Percentiles rank a stretch among this genome's conserved stretches.
Evolutionary conservation across 2,329 filamentous ascomycete species (phyloP).

Genomic region (Gremmenia infestans): DNA sequence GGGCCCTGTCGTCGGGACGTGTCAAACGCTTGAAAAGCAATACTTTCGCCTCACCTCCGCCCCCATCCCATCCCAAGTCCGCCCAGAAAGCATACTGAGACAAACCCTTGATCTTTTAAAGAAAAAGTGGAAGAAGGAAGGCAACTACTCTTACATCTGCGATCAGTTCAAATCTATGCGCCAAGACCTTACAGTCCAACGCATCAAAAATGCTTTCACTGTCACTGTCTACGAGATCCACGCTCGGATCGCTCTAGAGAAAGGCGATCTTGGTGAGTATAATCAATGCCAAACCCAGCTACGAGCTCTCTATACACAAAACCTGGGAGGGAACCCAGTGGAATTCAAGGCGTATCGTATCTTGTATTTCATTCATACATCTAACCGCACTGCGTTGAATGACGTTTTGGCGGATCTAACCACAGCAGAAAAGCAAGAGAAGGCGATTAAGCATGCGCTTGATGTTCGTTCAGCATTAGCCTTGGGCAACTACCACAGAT

Average conservation of each 20-base stretch:
- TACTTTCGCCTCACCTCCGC: constrained; percentile 91
- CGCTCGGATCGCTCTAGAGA: constrained; percentile 94
- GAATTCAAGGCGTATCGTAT: constrained; percentile 99
- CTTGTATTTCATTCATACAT: constrained; percentile 98
- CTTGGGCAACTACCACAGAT: constrained; percentile 93
- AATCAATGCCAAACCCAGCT: constrained; percentile 99
- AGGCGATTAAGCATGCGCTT: constrained; percentile 82
- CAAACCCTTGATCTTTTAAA: constrained; percentile 85
- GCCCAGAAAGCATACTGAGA: constrained; percentile 72
- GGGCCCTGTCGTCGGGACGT: constrained; percentile 80
- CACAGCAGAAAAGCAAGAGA: constrained; percentile 84
- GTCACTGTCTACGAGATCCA: constrained; percentile 97
- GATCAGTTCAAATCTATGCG: constrained; percentile 98
- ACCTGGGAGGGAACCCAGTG: constrained; percentile 80
- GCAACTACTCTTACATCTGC: constrained; percentile 96
- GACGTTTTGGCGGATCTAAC: constrained; percentile 99
- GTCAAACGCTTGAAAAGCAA: constrained; percentile 80
- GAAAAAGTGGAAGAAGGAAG: constrained; percentile 89
- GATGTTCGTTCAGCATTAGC: constrained; percentile 87
- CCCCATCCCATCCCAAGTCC: constrained; percentile 82
- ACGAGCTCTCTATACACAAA: constrained; percentile 81
- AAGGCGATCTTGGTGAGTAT: constrained; percentile 99
- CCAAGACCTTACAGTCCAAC: constrained; percentile 96
- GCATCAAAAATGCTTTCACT: constrained; percentile 94
- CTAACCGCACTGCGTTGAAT: constrained; percentile 97